Evolutionary conservation across 2,329 filamentous ascomycete species (phyloP), one percentile per base, ranked within the genome.

Genomic region (Neurospora sp.): DNA sequence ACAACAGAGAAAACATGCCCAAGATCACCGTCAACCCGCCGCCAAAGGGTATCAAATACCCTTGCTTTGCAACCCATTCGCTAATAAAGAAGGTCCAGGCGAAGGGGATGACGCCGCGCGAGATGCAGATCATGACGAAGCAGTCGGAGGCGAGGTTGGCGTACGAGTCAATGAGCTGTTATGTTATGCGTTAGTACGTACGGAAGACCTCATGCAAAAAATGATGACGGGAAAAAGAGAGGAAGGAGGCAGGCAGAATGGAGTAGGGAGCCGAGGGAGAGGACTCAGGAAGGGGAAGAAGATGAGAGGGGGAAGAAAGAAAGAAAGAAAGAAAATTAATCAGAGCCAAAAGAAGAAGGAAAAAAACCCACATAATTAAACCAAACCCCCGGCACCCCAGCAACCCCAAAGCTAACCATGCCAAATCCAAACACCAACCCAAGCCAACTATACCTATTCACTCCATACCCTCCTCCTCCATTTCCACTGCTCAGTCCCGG

Each of bases 61-160:
- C 85, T 0, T 74, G 76, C 0, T 77, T 67, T 1, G 77, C 73
- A 0, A 85, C 79, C 85, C 85, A 87, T 4, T 81, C 77, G 2
- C 80, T 80, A 0, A 84, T 82, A 66, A 87, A 86, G 69, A 86
- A 86, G 0, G 83, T 84, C 84, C 85, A 87, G 0, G 83, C 81
- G 73, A 87, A 87, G 0, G 81, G 79, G 9, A 88, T 81, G 5
- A 86, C 76, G 11, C 83, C 80, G 3, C 85, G 79, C 17, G 83
- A 76, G 39, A 82, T 82, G 1, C 84, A 85, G 0, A 87, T 81
- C 68, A 84, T 82, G 13, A 85, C 83, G 72, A 87, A 86, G 73
- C 84, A 86, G 72, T 87, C 84, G 1, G 81, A 82, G 0, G 83
- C 81, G 0, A 85, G 73, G 1, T 79, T 75, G 0, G 78, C 76